These are phyloP conservation scores for Dendrostoma leiphaemia DNA, from an alignment of 2,329 filamentous ascomycete genomes.

Conservation along the genomic window DNA sequence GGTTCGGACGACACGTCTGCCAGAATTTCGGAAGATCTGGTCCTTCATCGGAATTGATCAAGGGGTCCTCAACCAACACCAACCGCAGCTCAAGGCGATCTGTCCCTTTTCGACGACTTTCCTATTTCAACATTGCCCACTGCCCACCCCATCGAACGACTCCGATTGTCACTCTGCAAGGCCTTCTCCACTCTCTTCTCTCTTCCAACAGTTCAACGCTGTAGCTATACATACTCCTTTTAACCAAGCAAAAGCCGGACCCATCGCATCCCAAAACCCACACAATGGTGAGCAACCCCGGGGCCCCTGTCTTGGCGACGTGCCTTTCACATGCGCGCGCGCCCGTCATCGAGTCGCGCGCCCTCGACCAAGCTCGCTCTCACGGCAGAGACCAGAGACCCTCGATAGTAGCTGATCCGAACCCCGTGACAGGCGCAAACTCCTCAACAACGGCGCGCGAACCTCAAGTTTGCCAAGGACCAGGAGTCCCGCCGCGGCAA, in stretches of 20 bases:
- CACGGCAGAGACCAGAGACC: too few species aligned
- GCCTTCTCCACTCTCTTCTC: not conserved
- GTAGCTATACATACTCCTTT: not conserved
- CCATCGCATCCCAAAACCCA: not conserved
- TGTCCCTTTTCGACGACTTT: conserved; percentile 9
- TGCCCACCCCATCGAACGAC: not conserved
- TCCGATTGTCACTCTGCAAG: too few species aligned
- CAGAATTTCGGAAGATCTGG: conserved; percentile 13
- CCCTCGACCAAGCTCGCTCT: too few species aligned
- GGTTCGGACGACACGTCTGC: conserved; percentile 16
- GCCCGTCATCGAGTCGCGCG: not conserved
- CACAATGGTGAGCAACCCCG: conserved; percentile 15
- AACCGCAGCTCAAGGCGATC: conserved; percentile 9
- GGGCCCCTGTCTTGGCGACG: not conserved
- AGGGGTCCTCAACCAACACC: not conserved
- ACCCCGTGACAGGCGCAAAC: conserved; percentile 89
- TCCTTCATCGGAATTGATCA: not conserved
- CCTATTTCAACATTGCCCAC: conserved; percentile 1
- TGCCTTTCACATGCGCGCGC: not conserved
- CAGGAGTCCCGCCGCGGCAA: conserved; percentile 76
- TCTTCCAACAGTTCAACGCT: not conserved
- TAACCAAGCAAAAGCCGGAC: not conserved
- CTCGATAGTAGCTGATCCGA: too few species aligned
- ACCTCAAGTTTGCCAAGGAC: conserved; percentile 73
- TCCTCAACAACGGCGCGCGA: conserved; percentile 76